Percentiles rank a stretch among this genome's conserved stretches.
Evolutionary conservation across 2,329 filamentous ascomycete species (phyloP).

Genomic region (Xylaria sp.): DNA sequence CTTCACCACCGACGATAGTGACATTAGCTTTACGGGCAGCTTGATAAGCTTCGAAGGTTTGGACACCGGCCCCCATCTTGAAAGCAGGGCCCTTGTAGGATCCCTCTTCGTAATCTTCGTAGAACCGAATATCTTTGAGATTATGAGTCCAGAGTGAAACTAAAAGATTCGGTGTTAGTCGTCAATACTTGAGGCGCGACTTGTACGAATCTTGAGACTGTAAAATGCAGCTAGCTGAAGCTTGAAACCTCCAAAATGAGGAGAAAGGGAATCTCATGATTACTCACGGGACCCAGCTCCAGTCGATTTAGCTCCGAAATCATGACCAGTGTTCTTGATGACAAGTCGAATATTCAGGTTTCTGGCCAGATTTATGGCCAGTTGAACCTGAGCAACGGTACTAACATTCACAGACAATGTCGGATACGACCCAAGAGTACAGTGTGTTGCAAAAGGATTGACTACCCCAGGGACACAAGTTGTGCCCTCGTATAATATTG

Average conservation of each 20-base stretch:
- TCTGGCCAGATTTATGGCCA: slow-evolving; percentile 46
- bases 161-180: background rate
- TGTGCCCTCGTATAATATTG: slow-evolving; percentile 45
- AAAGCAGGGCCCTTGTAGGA: slow-evolving; percentile 46
- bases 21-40: slow-evolving; percentile 43
- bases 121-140: slow-evolving; percentile 46
- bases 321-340: slow-evolving; percentile 48
- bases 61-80: slow-evolving; percentile 47
- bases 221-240: background rate
- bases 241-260: background rate
- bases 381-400: slow-evolving; percentile 46
- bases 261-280: background rate
- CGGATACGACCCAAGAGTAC: slow-evolving; percentile 47
- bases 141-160: slow-evolving; percentile 48
- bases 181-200: background rate
- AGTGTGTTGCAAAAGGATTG: slow-evolving; percentile 43
- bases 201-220: background rate
- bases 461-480: slow-evolving; percentile 46
- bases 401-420: slow-evolving; percentile 46
- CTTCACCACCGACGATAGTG: slow-evolving; percentile 44
- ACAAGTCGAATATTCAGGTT: slow-evolving; percentile 47
- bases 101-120: slow-evolving; percentile 44
- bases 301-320: slow-evolving; percentile 47
- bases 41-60: slow-evolving; percentile 45
- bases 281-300: slow-evolving; percentile 41